Conservation (phyloP, 2,329 filamentous ascomycete species). For the Sclerotinia borealis region DNA sequence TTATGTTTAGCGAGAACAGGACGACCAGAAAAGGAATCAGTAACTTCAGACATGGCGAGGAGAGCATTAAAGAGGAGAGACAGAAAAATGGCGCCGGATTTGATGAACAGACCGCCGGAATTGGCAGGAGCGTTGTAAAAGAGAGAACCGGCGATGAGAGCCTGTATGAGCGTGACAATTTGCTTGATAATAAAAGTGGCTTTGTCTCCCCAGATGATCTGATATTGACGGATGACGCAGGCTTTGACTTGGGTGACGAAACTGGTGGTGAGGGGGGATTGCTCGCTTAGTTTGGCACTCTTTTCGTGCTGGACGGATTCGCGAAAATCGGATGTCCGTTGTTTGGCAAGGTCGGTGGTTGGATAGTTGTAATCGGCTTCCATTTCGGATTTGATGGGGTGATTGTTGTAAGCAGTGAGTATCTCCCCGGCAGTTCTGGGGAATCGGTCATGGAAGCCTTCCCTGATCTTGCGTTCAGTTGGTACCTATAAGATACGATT, state of each 20-base stretch:
- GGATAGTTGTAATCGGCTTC: constrained; percentile 52
- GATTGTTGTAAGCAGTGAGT: constrained; percentile 45
- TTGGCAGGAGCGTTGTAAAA: constrained; percentile 59
- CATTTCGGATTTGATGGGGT: constrained; percentile 45
- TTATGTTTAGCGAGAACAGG: constrained; percentile 55
- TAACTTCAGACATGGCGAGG: constrained; percentile 61
- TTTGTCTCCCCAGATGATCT: constrained; percentile 60
- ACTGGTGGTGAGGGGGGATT: constrained; percentile 50
- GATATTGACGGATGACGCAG: constrained; percentile 54
- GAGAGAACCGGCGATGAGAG: constrained; percentile 58
- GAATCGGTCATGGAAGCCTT: constrained; percentile 37
- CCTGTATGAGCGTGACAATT: constrained; percentile 49
- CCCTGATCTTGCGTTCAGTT: constrained; percentile 57
- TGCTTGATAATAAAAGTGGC: constrained; percentile 59
- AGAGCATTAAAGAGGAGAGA: constrained; percentile 57
- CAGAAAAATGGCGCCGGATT: constrained; percentile 59
- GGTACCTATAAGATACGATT: constrained; percentile 27
- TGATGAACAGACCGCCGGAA: constrained; percentile 56
- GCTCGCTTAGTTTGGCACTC: constrained; percentile 45
- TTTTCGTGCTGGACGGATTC: constrained; percentile 49
- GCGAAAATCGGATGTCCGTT: constrained; percentile 44
- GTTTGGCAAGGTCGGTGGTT: constrained; percentile 40
- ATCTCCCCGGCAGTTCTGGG: constrained; percentile 43
- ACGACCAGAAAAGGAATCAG: constrained; percentile 53
- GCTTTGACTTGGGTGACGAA: constrained; percentile 51